These are phyloP conservation scores for Rubia peregrina DNA, from an alignment of 305 asterid genomes.

Conservation along the genomic window DNA sequence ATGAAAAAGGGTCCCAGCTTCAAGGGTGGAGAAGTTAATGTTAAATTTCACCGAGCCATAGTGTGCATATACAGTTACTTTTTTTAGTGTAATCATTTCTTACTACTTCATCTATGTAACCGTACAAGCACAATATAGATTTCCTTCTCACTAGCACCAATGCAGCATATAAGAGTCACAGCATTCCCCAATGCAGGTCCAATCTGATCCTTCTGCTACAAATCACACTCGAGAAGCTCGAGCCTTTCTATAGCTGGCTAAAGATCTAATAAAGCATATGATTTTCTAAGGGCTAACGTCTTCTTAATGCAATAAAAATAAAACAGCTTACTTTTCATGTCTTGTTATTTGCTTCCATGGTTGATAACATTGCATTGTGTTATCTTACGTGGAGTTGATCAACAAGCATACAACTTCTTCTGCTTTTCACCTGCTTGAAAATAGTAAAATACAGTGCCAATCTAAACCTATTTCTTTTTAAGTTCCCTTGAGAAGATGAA, in stretches of 20 bases:
- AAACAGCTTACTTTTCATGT: too few relatives aligned
- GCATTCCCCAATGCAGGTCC: constrained; percentile 61
- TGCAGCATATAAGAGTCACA: constrained; percentile 71
- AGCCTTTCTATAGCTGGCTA: constrained; percentile 97
- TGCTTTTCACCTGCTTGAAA: constrained; percentile 32
- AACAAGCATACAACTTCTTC: constrained; percentile 49
- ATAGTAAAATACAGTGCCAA: too few relatives aligned
- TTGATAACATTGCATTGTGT: not conserved
- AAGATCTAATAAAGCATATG: constrained; percentile 57
- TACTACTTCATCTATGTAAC: too few relatives aligned
- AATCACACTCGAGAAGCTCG: constrained; percentile 82
- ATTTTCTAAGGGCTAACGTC: constrained; percentile 18
- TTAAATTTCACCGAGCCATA: too few relatives aligned
- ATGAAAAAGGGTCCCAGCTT: too few relatives aligned
- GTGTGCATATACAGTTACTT: too few relatives aligned
- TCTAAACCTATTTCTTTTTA: too few relatives aligned
- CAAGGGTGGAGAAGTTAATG: too few relatives aligned
- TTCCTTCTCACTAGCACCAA: constrained; percentile 95
- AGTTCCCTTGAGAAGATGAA: too few relatives aligned
- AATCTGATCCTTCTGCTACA: constrained; percentile 58
- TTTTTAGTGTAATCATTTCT: too few relatives aligned
- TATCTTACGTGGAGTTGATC: constrained; percentile 55
- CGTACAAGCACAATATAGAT: not conserved
- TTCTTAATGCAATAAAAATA: too few relatives aligned
- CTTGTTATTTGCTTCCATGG: too few relatives aligned